Evolutionary conservation across 257 asterid species (phyloP).

Genomic region (Solanum sejunctum): DNA sequence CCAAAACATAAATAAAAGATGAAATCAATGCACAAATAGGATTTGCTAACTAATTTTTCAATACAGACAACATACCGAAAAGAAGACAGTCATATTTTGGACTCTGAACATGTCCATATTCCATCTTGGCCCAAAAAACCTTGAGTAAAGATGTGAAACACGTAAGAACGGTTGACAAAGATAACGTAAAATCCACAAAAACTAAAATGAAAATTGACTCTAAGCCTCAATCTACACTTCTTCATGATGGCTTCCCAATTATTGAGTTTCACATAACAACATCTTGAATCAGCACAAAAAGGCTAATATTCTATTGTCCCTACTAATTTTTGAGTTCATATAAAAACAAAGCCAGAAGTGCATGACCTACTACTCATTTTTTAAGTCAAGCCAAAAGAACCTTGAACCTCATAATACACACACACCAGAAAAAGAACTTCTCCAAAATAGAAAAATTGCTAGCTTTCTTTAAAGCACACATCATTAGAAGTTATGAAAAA

Average conservation of each 20-base stretch:
- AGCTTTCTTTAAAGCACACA: neutral
- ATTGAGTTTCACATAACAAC: neutral
- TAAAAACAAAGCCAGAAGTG: neutral
- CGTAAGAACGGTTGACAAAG: constrained; percentile 20
- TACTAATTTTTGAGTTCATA: neutral
- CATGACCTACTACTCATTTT: neutral
- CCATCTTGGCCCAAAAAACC: constrained; percentile 48
- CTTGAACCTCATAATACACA: neutral
- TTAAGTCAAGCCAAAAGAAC: neutral
- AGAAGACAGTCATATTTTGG: constrained; percentile 86
- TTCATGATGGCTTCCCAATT: constrained; percentile 6
- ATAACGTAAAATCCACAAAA: constrained; percentile 10
- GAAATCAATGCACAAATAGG: neutral
- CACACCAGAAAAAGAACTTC: neutral
- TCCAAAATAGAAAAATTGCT: neutral
- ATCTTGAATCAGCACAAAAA: neutral
- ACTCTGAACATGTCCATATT: constrained; percentile 54
- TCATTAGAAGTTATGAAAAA: neutral
- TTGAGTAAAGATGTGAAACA: constrained; percentile 21
- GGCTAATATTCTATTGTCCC: neutral
- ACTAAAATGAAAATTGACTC: constrained; percentile 3
- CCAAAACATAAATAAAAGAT: neutral
- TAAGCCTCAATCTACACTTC: constrained; percentile 11
- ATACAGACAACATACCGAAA: constrained; percentile 45
- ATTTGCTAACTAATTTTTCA: neutral